phyloP scores from a whole-genome alignment of 2,329 filamentous ascomycete genomes.

The Monascus ruber region DNA sequence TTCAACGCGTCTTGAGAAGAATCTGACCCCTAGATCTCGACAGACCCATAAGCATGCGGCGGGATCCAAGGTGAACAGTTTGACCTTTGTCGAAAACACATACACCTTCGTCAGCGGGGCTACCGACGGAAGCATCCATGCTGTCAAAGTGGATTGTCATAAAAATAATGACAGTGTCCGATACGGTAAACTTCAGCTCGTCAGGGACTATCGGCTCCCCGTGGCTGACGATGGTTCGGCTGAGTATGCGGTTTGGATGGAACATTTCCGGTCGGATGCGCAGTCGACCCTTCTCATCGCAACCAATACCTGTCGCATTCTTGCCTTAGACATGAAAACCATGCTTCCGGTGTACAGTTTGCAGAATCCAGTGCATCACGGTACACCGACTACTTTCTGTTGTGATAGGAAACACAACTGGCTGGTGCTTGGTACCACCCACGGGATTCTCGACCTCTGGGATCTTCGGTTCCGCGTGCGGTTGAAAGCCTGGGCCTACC shows the following conservation, averaged over 20 bases:
- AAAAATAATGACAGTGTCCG: conserved; percentile 49
- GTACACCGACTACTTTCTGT: conserved; percentile 82
- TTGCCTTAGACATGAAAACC: conserved; percentile 75
- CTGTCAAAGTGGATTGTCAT: conserved; percentile 67
- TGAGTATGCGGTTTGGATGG: conserved; percentile 79
- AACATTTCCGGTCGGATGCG: conserved; percentile 76
- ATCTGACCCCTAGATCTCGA: conserved; percentile 75
- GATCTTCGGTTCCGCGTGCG: conserved; percentile 89
- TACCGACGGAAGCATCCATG: conserved; percentile 71
- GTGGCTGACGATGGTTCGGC: conserved; percentile 27
- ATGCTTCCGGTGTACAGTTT: conserved; percentile 75
- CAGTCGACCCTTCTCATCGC: conserved; percentile 75
- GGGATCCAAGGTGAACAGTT: conserved; percentile 61
- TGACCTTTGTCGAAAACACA: conserved; percentile 88
- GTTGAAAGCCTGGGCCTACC: conserved; percentile 77
- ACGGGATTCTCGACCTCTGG: conserved; percentile 89
- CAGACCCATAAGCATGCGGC: conserved; percentile 69
- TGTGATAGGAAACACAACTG: conserved; percentile 78
- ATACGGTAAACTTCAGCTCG: conserved; percentile 64
- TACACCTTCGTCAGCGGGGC: conserved; percentile 87
- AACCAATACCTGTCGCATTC: conserved; percentile 71
- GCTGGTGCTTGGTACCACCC: conserved; percentile 82
- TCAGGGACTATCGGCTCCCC: conserved; percentile 68
- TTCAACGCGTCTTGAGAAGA: conserved; percentile 75
- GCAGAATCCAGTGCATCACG: conserved; percentile 82